phyloP scores from a whole-genome alignment of 495 filamentous ascomycete genomes.

The Penicilliopsis zonata region DNA sequence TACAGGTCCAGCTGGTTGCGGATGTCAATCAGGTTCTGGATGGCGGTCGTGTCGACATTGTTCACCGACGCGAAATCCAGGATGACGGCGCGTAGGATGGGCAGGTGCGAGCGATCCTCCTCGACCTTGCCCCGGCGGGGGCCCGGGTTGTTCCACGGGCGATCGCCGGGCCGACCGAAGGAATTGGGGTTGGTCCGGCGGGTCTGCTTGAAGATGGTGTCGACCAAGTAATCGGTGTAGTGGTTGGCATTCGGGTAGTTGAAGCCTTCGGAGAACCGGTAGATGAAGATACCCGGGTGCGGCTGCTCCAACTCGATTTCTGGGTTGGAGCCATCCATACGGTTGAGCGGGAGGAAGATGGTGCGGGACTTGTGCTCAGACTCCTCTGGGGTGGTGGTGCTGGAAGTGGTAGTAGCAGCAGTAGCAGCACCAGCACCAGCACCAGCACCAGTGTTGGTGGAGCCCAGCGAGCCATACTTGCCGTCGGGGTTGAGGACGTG shows the following conservation, averaged over 20 bases:
- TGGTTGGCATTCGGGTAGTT: conserved; percentile 92
- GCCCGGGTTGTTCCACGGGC: conserved; percentile 94
- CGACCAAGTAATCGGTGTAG: conserved; percentile 72
- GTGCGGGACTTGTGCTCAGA: conserved; percentile 39
- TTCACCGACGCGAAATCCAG: conserved; percentile 95
- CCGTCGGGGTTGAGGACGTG: conserved; percentile 53
- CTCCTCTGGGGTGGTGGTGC: not conserved
- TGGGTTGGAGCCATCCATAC: conserved; percentile 84
- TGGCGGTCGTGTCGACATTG: conserved; percentile 87
- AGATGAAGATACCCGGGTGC: conserved; percentile 94
- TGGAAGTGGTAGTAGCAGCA: conserved; percentile 16
- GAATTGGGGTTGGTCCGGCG: conserved; percentile 60
- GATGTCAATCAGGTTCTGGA: conserved; percentile 93
- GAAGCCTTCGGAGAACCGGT: conserved; percentile 92
- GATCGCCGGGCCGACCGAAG: conserved; percentile 60
- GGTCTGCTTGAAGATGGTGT: conserved; percentile 61
- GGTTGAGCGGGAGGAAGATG: conserved; percentile 84
- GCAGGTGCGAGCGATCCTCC: conserved; percentile 40
- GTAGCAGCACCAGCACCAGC: no score
- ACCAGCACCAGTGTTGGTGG: conserved; percentile 18
- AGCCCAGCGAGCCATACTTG: conserved; percentile 43
- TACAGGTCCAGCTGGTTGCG: conserved; percentile 95
- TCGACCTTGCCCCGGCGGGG: conserved; percentile 46
- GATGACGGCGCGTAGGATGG: conserved; percentile 83
- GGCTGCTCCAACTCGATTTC: conserved; percentile 65